Evolutionary conservation across 75 land plant species (phyloP).

Genomic region (Chamaecyparis obtusa): DNA sequence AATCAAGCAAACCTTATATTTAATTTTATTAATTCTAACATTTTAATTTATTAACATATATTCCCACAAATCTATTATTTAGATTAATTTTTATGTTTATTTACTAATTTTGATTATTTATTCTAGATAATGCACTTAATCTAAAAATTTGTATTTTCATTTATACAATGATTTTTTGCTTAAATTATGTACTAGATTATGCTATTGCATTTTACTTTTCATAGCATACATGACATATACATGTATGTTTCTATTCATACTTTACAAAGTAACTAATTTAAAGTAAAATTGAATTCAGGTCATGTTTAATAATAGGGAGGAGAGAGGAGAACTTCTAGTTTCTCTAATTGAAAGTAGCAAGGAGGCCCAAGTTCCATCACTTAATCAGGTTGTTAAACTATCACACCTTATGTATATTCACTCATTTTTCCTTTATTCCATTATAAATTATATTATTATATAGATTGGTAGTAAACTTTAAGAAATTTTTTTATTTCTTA

Average conservation of each 20-base stretch:
- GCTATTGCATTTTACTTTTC: not conserved
- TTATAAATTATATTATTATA: not conserved
- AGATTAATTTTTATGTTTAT: no score
- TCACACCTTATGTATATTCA: not conserved
- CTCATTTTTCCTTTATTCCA: not conserved
- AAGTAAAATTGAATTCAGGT: constrained; percentile 28
- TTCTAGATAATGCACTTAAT: no score
- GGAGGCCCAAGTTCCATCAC: constrained; percentile 44
- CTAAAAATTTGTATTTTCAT: no score
- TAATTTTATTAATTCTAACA: no score
- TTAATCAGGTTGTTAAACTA: constrained; percentile 17
- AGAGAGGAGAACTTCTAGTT: constrained; percentile 50
- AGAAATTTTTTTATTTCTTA: not conserved
- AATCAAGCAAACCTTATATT: no score
- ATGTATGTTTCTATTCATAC: not conserved
- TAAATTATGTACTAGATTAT: no score
- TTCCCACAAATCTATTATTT: no score
- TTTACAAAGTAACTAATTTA: not conserved
- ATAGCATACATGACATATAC: not conserved
- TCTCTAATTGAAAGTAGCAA: constrained; percentile 41
- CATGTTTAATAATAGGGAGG: constrained; percentile 70
- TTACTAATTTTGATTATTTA: no score
- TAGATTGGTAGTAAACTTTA: not conserved
- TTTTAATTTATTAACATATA: no score
- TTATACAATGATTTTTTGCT: no score